These are phyloP conservation scores for Firmiana major DNA, from an alignment of 345 rosid species.

Conservation along the genomic window DNA sequence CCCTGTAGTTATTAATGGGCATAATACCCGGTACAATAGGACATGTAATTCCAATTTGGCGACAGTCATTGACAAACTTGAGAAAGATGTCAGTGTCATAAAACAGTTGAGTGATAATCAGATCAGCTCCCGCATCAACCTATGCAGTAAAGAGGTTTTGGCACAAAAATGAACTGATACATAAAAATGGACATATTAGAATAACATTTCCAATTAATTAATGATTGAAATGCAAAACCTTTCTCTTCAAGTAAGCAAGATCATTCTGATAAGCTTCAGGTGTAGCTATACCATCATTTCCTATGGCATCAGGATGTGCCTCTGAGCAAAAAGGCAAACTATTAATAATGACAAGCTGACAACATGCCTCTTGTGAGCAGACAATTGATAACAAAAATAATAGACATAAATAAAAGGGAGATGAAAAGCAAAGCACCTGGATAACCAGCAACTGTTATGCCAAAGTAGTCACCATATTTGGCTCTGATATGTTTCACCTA, in stretches of 20 bases:
- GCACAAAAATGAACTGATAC: not conserved
- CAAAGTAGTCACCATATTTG: slow-evolving; percentile 84
- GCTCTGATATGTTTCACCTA: slow-evolving; percentile 79
- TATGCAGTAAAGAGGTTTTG: slow-evolving; percentile 27
- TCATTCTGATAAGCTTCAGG: slow-evolving; percentile 69
- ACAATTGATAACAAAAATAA: slow-evolving; percentile 4
- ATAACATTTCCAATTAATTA: not conserved
- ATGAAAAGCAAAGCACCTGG: slow-evolving; percentile 50
- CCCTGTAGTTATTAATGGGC: slow-evolving; percentile 93
- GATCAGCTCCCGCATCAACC: slow-evolving; percentile 98
- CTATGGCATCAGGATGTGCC: slow-evolving; percentile 94
- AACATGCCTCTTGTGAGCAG: not conserved
- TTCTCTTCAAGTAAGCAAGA: slow-evolving; percentile 83
- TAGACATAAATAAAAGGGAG: not conserved
- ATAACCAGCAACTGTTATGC: slow-evolving; percentile 97
- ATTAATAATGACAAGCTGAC: not conserved
- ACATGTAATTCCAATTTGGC: slow-evolving; percentile 76
- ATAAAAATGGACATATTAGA: not conserved
- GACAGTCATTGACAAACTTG: slow-evolving; percentile 92
- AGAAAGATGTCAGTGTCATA: slow-evolving; percentile 91
- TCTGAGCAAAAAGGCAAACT: slow-evolving; percentile 34
- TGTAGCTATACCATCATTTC: slow-evolving; percentile 61
- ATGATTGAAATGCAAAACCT: slow-evolving; percentile 37
- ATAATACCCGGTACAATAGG: slow-evolving; percentile 97
- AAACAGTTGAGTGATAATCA: slow-evolving; percentile 78